A percentile compares a stretch with the other conserved stretches of the same genome.
Evolutionary conservation across 768 basidiomycete species (phyloP).

Genomic region (Lactarius deliciosus): DNA sequence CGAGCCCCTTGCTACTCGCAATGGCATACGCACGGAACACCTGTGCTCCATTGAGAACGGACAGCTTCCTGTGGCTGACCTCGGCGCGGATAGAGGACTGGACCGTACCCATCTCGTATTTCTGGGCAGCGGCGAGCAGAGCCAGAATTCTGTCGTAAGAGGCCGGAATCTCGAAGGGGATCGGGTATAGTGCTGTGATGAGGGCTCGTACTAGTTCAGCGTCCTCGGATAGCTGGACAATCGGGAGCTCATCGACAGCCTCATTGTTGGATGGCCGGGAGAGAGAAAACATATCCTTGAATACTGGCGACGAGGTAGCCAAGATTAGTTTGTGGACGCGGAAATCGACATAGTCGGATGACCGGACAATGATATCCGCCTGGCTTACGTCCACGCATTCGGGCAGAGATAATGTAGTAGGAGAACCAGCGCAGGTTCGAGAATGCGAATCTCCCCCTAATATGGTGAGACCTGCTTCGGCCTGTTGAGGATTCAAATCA

Average conservation of each 20-base stretch:
- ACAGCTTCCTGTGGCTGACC: background rate
- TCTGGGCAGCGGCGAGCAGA: slow-evolving; percentile 4
- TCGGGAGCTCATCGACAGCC: background rate
- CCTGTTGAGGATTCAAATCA: background rate
- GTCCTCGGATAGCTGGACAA: slow-evolving; percentile 1
- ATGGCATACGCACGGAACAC: slow-evolving; percentile 3
- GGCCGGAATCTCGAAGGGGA: background rate
- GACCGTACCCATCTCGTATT: background rate
- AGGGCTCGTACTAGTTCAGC: background rate
- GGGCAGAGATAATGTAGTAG: background rate
- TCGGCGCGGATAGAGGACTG: slow-evolving; percentile 9
- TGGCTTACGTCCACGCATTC: background rate
- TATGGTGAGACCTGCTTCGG: background rate
- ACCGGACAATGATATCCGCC: slow-evolving; percentile 45
- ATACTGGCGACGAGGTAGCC: slow-evolving; percentile 43
- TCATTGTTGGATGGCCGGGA: slow-evolving; percentile 2
- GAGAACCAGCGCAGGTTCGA: background rate
- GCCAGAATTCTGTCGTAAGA: background rate
- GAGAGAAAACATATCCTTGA: slow-evolving; percentile 30
- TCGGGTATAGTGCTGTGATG: background rate
- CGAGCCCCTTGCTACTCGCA: background rate
- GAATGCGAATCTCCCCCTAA: background rate
- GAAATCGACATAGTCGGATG: slow-evolving; percentile 45
- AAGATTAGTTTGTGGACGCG: slow-evolving; percentile 46
- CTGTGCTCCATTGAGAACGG: background rate